These are phyloP conservation scores for Anastatica hierochuntica DNA, from an alignment of 345 rosid species.

Conservation along the genomic window DNA sequence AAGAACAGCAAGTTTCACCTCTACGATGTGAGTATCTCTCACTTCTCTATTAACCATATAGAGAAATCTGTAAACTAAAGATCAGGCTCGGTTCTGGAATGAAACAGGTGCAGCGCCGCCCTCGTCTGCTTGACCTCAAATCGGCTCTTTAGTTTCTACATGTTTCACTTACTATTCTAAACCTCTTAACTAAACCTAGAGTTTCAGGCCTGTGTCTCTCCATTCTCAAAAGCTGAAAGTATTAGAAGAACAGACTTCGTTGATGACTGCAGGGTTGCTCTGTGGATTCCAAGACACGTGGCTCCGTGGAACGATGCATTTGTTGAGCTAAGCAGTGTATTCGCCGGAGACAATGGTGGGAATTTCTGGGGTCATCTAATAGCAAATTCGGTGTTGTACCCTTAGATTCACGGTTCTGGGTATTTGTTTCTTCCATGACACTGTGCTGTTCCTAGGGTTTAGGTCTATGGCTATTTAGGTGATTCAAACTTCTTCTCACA, in stretches of 20 bases:
- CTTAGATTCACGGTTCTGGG: constrained; percentile 72
- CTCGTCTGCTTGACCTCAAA: constrained; percentile 10
- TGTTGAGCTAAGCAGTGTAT: constrained; percentile 76
- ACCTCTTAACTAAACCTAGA: no score
- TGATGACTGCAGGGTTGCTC: constrained; percentile 59
- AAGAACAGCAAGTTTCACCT: constrained; percentile 14
- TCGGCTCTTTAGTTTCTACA: no score
- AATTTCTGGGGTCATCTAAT: constrained; percentile 45
- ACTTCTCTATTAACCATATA: not conserved
- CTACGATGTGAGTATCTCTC: constrained; percentile 18
- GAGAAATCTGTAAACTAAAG: not conserved
- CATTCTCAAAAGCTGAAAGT: no score
- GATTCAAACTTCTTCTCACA: not conserved
- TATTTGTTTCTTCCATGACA: constrained; percentile 55
- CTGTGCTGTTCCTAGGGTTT: not conserved
- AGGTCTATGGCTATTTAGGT: constrained; percentile 16
- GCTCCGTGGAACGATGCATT: constrained; percentile 65
- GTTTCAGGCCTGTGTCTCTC: no score
- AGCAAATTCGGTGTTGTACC: constrained; percentile 69
- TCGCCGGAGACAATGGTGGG: constrained; percentile 57
- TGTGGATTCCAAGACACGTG: constrained; percentile 80
- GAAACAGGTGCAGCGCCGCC: constrained; percentile 23
- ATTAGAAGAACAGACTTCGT: constrained; percentile 17
- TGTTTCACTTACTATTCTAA: not conserved
- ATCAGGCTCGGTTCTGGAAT: not conserved